phyloP scores from a whole-genome alignment of 768 basidiomycete genomes.

The Solioccasus polychromus region DNA sequence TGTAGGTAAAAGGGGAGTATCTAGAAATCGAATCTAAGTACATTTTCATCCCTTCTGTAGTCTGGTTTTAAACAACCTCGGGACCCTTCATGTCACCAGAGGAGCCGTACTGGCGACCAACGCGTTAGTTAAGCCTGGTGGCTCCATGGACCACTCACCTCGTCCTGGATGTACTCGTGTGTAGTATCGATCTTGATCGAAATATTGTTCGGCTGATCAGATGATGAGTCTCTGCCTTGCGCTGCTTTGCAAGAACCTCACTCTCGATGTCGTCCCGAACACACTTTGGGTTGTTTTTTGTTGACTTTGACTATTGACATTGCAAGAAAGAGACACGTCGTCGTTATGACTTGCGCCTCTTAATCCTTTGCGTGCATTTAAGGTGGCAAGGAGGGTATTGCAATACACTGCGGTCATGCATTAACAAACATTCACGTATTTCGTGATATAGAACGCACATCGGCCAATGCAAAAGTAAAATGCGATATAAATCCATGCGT shows the following conservation, averaged over 20 bases:
- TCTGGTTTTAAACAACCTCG: slow-evolving; percentile 20
- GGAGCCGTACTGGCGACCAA: slow-evolving; percentile 20
- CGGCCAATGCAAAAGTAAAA: slow-evolving; percentile 66
- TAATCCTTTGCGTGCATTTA: slow-evolving; percentile 55
- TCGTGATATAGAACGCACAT: slow-evolving; percentile 36
- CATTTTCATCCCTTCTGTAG: no score
- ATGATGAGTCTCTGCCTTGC: not conserved
- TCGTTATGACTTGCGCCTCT: slow-evolving; percentile 28
- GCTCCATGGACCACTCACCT: slow-evolving; percentile 15
- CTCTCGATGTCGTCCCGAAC: slow-evolving; percentile 11
- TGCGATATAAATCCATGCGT: slow-evolving; percentile 58
- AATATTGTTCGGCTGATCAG: slow-evolving; percentile 43
- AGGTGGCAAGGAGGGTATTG: slow-evolving; percentile 58
- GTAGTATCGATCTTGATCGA: slow-evolving; percentile 69
- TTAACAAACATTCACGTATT: not conserved
- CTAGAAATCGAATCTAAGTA: no score
- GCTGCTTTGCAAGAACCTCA: not conserved
- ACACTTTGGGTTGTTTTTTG: slow-evolving; percentile 22
- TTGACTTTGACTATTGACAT: slow-evolving; percentile 30
- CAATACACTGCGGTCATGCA: slow-evolving; percentile 44
- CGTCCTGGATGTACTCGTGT: slow-evolving; percentile 50
- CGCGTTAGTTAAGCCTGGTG: not conserved
- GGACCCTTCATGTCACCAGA: slow-evolving; percentile 18
- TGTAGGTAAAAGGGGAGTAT: no score
- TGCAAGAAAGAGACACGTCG: slow-evolving; percentile 31